These are phyloP conservation scores for Lachnellula cervina DNA, from an alignment of 2,329 filamentous ascomycete species.

Conservation along the genomic window DNA sequence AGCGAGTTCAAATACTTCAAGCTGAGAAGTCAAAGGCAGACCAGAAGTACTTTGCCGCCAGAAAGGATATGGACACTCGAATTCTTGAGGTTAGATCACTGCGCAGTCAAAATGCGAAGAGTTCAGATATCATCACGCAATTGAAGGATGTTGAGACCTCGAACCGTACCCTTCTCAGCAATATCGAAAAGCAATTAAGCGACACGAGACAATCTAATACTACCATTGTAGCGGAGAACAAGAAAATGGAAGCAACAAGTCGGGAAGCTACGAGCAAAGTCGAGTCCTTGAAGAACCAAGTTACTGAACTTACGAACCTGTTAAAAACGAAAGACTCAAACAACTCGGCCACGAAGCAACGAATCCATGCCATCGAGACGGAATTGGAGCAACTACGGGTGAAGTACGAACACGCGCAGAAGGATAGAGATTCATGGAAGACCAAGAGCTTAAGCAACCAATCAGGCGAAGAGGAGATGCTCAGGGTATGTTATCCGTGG, in stretches of 20 bases:
- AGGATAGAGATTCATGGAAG: slow-evolving; percentile 83
- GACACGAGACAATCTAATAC: slow-evolving; percentile 76
- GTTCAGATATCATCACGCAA: slow-evolving; percentile 87
- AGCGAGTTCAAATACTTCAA: slow-evolving; percentile 66
- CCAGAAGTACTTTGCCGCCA: slow-evolving; percentile 94
- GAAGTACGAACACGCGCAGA: slow-evolving; percentile 71
- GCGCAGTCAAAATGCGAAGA: slow-evolving; percentile 79
- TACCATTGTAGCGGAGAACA: slow-evolving; percentile 66
- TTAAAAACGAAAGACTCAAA: slow-evolving; percentile 71
- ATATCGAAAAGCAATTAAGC: slow-evolving; percentile 84
- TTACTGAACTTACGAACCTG: slow-evolving; percentile 68
- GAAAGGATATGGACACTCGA: slow-evolving; percentile 86
- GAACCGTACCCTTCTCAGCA: slow-evolving; percentile 69
- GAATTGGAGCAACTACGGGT: slow-evolving; percentile 78
- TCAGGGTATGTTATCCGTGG: slow-evolving; percentile 62
- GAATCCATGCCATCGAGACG: slow-evolving; percentile 58
- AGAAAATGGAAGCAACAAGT: slow-evolving; percentile 66
- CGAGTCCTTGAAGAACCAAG: slow-evolving; percentile 70
- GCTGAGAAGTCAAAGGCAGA: slow-evolving; percentile 95
- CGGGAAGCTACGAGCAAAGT: slow-evolving; percentile 64
- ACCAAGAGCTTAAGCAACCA: slow-evolving; percentile 75
- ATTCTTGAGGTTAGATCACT: slow-evolving; percentile 75
- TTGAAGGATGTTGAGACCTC: slow-evolving; percentile 85
- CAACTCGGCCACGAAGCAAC: slow-evolving; percentile 47
- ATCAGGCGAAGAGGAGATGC: slow-evolving; percentile 76